phyloP scores from a whole-genome alignment of 2,329 filamentous ascomycete species.

The Zymoseptoria crescenta region DNA sequence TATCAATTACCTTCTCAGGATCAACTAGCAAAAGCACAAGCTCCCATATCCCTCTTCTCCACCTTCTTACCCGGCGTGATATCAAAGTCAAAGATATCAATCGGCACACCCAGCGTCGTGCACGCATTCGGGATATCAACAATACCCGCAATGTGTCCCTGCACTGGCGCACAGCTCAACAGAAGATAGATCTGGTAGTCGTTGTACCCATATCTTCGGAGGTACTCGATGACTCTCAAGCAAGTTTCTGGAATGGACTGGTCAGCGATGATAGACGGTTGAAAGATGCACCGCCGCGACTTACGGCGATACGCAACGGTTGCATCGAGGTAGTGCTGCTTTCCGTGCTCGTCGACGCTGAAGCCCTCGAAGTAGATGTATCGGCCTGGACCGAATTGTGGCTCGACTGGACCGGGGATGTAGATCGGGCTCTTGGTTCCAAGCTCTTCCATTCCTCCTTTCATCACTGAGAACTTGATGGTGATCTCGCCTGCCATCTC shows the following conservation, averaged over 20 bases:
- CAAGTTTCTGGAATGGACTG: neutral
- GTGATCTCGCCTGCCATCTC: slow-evolving; percentile 92
- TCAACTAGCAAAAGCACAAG: slow-evolving; percentile 55
- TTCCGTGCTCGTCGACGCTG: slow-evolving; percentile 77
- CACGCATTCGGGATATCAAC: slow-evolving; percentile 71
- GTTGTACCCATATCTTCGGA: slow-evolving; percentile 58
- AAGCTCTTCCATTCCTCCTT: slow-evolving; percentile 65
- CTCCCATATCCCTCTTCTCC: slow-evolving; percentile 59
- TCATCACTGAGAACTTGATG: slow-evolving; percentile 81
- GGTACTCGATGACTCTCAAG: slow-evolving; percentile 65
- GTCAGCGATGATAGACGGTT: neutral
- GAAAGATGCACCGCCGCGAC: neutral
- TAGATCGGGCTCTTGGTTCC: slow-evolving; percentile 79
- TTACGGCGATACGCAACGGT: slow-evolving; percentile 79
- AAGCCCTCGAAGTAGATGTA: slow-evolving; percentile 87
- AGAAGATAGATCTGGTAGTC: slow-evolving; percentile 81
- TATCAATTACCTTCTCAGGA: no score
- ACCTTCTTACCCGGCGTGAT: slow-evolving; percentile 61
- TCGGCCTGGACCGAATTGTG: slow-evolving; percentile 73
- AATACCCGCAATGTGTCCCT: slow-evolving; percentile 81
- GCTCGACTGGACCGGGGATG: slow-evolving; percentile 77
- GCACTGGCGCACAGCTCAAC: slow-evolving; percentile 75
- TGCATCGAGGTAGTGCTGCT: slow-evolving; percentile 82
- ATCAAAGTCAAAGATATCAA: slow-evolving; percentile 94
- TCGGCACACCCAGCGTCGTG: slow-evolving; percentile 77